Conservation (phyloP, 225 moss, liverwort and hornwort genomes). For the Anthoceros angustus region DNA sequence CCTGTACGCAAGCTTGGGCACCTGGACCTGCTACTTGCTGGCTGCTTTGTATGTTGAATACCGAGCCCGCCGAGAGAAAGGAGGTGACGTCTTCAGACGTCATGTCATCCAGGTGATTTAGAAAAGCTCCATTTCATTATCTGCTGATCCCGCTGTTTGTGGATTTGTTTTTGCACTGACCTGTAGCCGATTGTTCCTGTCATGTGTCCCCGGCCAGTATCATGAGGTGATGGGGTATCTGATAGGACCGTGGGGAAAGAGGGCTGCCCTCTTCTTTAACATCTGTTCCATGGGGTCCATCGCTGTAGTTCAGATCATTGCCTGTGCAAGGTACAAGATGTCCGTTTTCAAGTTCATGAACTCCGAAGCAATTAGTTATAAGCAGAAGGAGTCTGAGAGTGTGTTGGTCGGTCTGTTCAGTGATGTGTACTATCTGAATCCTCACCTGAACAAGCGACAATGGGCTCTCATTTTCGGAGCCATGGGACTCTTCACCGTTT, state of each 20-base stretch:
- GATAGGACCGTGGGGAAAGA: not conserved
- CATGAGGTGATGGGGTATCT: not conserved
- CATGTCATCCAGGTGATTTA: constrained; percentile 27
- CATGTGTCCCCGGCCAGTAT: not conserved
- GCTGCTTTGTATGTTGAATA: constrained; percentile 32
- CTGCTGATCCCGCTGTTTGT: too few relatives aligned
- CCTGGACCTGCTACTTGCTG: constrained; percentile 33
- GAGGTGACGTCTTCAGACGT: constrained; percentile 21
- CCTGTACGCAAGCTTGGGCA: constrained; percentile 16
- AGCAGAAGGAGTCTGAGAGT: not conserved
- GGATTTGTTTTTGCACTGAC: too few relatives aligned
- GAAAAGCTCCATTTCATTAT: not conserved
- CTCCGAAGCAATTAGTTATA: not conserved
- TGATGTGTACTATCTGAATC: constrained; percentile 36
- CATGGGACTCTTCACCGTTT: constrained; percentile 18
- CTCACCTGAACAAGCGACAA: constrained; percentile 17
- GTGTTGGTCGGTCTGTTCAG: constrained; percentile 10
- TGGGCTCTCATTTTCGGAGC: constrained; percentile 44
- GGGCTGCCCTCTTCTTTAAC: not conserved
- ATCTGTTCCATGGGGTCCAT: not conserved
- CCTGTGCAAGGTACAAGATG: not conserved
- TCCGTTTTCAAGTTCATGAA: not conserved
- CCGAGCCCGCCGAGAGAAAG: constrained; percentile 26
- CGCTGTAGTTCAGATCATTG: not conserved
- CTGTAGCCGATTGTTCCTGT: not conserved